Evolutionary conservation across 768 basidiomycete genomes (phyloP).

Genomic region (Auriculariales sp.): DNA sequence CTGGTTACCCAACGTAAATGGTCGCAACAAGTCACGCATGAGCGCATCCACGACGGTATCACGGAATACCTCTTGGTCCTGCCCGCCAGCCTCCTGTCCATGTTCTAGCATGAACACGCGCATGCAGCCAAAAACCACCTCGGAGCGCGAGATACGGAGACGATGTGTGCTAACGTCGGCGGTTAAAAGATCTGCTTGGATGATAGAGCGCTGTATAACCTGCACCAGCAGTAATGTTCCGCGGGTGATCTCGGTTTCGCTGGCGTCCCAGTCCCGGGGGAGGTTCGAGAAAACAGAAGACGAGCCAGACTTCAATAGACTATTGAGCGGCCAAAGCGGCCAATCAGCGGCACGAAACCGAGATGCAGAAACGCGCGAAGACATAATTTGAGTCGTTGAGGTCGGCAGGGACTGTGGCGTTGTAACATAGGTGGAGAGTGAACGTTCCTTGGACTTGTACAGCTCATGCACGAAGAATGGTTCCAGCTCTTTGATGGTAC

Average conservation of each 20-base stretch:
- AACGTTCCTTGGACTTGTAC: too few species aligned
- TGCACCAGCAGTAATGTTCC: slow-evolving; percentile 49
- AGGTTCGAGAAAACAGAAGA: slow-evolving; percentile 54
- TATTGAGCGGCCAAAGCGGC: slow-evolving; percentile 53
- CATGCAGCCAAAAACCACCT: slow-evolving; percentile 68
- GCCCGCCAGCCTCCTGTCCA: slow-evolving; percentile 34
- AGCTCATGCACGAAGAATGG: too few species aligned
- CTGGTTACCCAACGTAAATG: slow-evolving; percentile 24
- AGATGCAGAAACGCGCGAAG: too few species aligned
- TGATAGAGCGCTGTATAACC: slow-evolving; percentile 31
- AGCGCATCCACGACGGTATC: slow-evolving; percentile 44
- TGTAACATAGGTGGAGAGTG: too few species aligned
- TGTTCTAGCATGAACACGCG: slow-evolving; percentile 95
- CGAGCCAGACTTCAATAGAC: slow-evolving; percentile 67
- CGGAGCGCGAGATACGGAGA: slow-evolving; percentile 31
- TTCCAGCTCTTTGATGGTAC: too few species aligned
- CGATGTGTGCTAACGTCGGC: slow-evolving; percentile 21
- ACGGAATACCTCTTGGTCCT: slow-evolving; percentile 60
- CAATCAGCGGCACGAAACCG: slow-evolving; percentile 34
- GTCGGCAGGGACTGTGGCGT: too few species aligned
- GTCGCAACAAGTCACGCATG: slow-evolving; percentile 45
- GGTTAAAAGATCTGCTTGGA: slow-evolving; percentile 22
- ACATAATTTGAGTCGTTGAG: too few species aligned
- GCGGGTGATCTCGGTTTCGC: slow-evolving; percentile 64
- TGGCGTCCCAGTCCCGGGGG: slow-evolving; percentile 60